Conservation (phyloP, 495 filamentous ascomycete species). For the Aspergillus mulundensis region DNA sequence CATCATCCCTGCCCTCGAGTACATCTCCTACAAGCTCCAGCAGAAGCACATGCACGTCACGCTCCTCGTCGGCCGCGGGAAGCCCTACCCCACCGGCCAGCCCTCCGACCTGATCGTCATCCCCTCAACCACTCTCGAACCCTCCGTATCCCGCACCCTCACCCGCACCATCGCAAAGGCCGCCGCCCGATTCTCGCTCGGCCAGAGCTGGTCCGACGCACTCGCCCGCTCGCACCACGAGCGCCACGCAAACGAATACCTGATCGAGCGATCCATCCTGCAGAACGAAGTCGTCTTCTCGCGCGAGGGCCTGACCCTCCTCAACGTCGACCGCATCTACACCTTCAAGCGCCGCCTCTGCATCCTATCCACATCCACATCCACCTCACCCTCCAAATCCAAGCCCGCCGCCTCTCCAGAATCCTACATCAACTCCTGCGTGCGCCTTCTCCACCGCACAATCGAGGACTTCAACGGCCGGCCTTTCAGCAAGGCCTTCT, state of each 20-base stretch:
- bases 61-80: slow-evolving; percentile 44
- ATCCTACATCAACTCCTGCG: slow-evolving; percentile 45
- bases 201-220: slow-evolving; percentile 42
- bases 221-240: slow-evolving; percentile 36
- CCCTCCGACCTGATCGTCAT: slow-evolving; percentile 44
- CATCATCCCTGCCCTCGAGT: slow-evolving; percentile 44
- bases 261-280: slow-evolving; percentile 59
- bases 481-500: slow-evolving; percentile 52
- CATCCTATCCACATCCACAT: slow-evolving; percentile 42
- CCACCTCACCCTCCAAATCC: slow-evolving; percentile 28
- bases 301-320: slow-evolving; percentile 62
- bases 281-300: slow-evolving; percentile 69
- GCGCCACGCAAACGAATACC: slow-evolving; percentile 42
- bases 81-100: slow-evolving; percentile 41
- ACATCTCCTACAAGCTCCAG: slow-evolving; percentile 45
- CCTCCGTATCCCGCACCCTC: slow-evolving; percentile 32
- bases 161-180: slow-evolving; percentile 40
- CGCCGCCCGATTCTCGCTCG: slow-evolving; percentile 41
- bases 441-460: slow-evolving; percentile 57
- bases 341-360: slow-evolving; percentile 65
- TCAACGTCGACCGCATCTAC: slow-evolving; percentile 68
- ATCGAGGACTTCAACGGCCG: slow-evolving; percentile 57
- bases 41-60: slow-evolving; percentile 46
- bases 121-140: slow-evolving; percentile 40
- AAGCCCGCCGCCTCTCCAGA: slow-evolving; percentile 25